Evolutionary conservation across 805 yeast species (phyloP).

Genomic region (Hagleromyces aurorensis): DNA sequence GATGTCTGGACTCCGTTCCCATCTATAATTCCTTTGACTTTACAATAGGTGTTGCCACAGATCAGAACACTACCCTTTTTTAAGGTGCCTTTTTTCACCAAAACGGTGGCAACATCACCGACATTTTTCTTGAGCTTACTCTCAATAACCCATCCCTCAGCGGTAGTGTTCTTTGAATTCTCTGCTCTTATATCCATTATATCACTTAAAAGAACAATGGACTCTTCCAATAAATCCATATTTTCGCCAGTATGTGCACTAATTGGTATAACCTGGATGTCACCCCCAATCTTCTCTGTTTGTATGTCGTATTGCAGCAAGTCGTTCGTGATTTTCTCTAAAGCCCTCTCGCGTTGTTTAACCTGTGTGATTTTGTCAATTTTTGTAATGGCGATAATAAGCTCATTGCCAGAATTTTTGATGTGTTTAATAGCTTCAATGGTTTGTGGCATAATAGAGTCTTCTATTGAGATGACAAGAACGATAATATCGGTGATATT

Average conservation of each 20-base stretch:
- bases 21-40: slow-evolving; percentile 69
- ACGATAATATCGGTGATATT: slow-evolving; percentile 86
- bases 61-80: slow-evolving; percentile 66
- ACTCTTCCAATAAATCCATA: slow-evolving; percentile 85
- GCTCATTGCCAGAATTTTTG: slow-evolving; percentile 39
- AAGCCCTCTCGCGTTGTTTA: slow-evolving; percentile 44
- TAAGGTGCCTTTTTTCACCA: slow-evolving; percentile 72
- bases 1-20: slow-evolving; percentile 59
- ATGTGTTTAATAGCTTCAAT: slow-evolving; percentile 93
- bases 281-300: slow-evolving; percentile 93
- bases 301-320: slow-evolving; percentile 70
- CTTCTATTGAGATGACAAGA: slow-evolving; percentile 94
- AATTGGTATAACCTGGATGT: slow-evolving; percentile 78
- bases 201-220: slow-evolving; percentile 78
- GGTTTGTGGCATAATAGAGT: slow-evolving; percentile 96
- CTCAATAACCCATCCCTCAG: slow-evolving; percentile 87
- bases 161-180: slow-evolving; percentile 35
- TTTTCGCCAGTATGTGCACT: slow-evolving; percentile 87
- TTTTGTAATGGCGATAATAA: slow-evolving; percentile 88
- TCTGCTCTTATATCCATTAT: slow-evolving; percentile 68
- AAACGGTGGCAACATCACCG: slow-evolving; percentile 80
- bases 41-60: slow-evolving; percentile 83
- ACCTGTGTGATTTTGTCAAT: slow-evolving; percentile 56
- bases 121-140: slow-evolving; percentile 72
- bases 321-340: slow-evolving; percentile 72